Percentiles rank a stretch among this genome's conserved stretches.
phyloP scores from a whole-genome alignment of 2,329 filamentous ascomycete genomes.

The Annulohypoxylon truncatum region DNA sequence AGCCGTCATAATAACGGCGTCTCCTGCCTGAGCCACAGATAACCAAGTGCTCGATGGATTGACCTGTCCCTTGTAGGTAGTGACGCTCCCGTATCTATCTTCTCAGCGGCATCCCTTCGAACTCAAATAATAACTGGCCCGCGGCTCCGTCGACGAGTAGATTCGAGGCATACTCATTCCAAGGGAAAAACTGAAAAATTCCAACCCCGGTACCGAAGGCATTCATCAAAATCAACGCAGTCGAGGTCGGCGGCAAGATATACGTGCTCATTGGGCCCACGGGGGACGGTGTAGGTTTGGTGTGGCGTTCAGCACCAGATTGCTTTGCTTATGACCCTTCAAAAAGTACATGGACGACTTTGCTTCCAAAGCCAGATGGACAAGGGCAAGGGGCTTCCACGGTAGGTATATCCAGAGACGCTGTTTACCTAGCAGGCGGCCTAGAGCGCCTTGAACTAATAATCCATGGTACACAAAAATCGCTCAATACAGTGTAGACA shows the following conservation, averaged over 20 bases:
- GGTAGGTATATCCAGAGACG: slow-evolving; percentile 47
- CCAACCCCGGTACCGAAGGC: slow-evolving; percentile 49
- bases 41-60: slow-evolving; percentile 9
- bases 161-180: slow-evolving; percentile 25
- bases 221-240: slow-evolving; percentile 52
- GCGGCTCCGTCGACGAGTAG: slow-evolving; percentile 29
- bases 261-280: slow-evolving; percentile 55
- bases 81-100: slow-evolving; percentile 15
- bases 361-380: slow-evolving; percentile 46
- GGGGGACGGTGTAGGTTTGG: slow-evolving; percentile 34
- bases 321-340: slow-evolving; percentile 50
- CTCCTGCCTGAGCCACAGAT: neutral
- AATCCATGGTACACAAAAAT: slow-evolving; percentile 18
- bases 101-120: slow-evolving; percentile 22
- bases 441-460: slow-evolving; percentile 39
- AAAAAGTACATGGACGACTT: slow-evolving; percentile 44
- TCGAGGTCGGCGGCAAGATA: slow-evolving; percentile 51
- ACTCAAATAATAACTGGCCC: slow-evolving; percentile 46
- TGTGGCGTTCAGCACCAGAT: slow-evolving; percentile 46
- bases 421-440: slow-evolving; percentile 55
- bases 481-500: slow-evolving; percentile 48
- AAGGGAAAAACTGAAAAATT: slow-evolving; percentile 10
- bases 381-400: slow-evolving; percentile 50
- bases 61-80: slow-evolving; percentile 21
- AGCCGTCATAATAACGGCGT: neutral